These are phyloP conservation scores for Stromatinia cepivora DNA, from an alignment of 2,329 filamentous ascomycete genomes.

Conservation along the genomic window DNA sequence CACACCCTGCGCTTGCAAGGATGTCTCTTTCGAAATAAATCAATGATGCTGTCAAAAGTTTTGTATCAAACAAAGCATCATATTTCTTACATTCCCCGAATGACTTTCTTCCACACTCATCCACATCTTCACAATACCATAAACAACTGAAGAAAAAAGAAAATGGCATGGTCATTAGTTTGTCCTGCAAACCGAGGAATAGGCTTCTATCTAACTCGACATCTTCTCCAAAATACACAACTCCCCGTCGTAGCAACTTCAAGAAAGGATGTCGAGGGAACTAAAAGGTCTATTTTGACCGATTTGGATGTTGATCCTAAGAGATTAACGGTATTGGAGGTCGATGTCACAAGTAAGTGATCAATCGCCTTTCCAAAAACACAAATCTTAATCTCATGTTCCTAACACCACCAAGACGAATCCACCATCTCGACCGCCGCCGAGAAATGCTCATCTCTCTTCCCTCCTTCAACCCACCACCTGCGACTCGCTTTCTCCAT, in stretches of 20 bases:
- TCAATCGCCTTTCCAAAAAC: not conserved
- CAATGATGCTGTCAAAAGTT: slow-evolving; percentile 21
- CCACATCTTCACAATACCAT: not conserved
- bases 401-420: slow-evolving; percentile 51
- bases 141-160: not conserved
- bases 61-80: not conserved
- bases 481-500: slow-evolving; percentile 69
- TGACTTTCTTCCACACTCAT: not conserved
- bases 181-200: slow-evolving; percentile 64
- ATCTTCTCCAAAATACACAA: slow-evolving; percentile 56
- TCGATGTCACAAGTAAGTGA: slow-evolving; percentile 57
- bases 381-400: not conserved
- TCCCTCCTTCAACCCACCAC: slow-evolving; percentile 53
- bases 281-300: slow-evolving; percentile 51
- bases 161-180: slow-evolving; percentile 45
- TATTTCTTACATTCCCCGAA: too few relatives aligned
- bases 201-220: slow-evolving; percentile 60
- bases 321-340: slow-evolving; percentile 51
- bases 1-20: slow-evolving; percentile 21
- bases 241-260: slow-evolving; percentile 62
- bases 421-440: slow-evolving; percentile 59
- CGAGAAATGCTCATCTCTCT: slow-evolving; percentile 50
- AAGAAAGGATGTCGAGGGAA: slow-evolving; percentile 51
- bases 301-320: slow-evolving; percentile 48
- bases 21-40: not conserved